Evolutionary conservation across 192 early-diverging fungal genomes (phyloP), one percentile per base, ranked within the genome.

Genomic region (Rhizoclosmatium globosum): DNA sequence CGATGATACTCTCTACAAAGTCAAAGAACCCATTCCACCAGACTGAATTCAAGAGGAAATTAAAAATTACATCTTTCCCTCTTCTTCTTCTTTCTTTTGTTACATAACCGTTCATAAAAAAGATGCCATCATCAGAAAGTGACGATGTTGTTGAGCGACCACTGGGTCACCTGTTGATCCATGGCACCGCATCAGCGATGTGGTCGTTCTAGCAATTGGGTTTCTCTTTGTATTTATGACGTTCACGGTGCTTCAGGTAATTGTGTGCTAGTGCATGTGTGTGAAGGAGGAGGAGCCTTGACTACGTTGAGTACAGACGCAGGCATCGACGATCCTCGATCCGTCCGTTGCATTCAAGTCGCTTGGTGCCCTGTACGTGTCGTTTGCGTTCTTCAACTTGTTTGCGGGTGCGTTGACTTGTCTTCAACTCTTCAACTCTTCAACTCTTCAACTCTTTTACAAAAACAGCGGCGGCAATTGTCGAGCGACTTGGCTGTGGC

Each of bases 361-460:
- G 4, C 65, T 80, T 21, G 79, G 79, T 15, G 9, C 72, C 21
- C 56, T 80, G 53, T 80, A 80, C 44, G 72, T 80, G 3, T 64
- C 73, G 44, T 80, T 80, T 56, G 79, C 79, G 17, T 69, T 80
- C 65, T 80, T 67, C 72, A 80, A 80, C 47, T 15, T 80, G 45
- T 75, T 75, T 65, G 74, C 64, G 6, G 73, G 73, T 75, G 23
- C 11, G 38, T n/a, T n/a, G 11, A 9, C 53, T 56, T n/a, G 9
- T 56, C 57, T n/a, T 58, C 3, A 17, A 58, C 57, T 58, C 57
- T 58, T 58, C 19, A 17, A n/a, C 57, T 1, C 57, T 31, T 31
- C 31, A 31, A 31, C 31, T 31, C 31, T 0, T 64, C 13, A 64
- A 19, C 2, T 38, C 38, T 38, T 64, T 38, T 1, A 19, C 0